Percentiles rank a stretch among this genome's conserved stretches.
These are phyloP conservation scores for Yarrowia hollandica DNA, from an alignment of 805 yeast species.

Conservation along the genomic window DNA sequence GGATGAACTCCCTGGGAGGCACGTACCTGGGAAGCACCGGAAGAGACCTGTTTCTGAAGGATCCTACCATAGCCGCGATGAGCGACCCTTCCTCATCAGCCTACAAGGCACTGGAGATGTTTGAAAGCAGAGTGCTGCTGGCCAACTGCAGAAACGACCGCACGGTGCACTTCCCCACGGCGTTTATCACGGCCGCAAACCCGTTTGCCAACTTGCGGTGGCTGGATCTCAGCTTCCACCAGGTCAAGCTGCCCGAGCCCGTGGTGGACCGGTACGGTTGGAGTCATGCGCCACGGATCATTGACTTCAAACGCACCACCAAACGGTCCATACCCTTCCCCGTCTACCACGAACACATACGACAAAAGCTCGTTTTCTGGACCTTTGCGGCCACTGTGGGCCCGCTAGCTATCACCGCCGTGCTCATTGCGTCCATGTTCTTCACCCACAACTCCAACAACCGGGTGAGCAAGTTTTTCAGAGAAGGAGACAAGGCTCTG, in stretches of 20 bases:
- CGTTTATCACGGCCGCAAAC: slow-evolving; percentile 68
- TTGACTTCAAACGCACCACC: slow-evolving; percentile 13
- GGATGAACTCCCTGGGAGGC: slow-evolving; percentile 56
- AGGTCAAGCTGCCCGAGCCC: slow-evolving; percentile 2
- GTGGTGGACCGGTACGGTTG: slow-evolving; percentile 21
- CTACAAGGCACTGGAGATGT: slow-evolving; percentile 55
- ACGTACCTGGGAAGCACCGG: slow-evolving; percentile 67
- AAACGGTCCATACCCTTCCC: background rate
- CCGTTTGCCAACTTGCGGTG: slow-evolving; percentile 66
- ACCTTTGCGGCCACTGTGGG: slow-evolving; percentile 9
- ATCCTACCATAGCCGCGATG: slow-evolving; percentile 52
- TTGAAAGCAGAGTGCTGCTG: slow-evolving; percentile 57
- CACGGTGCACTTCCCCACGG: slow-evolving; percentile 83
- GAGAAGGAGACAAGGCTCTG: slow-evolving; percentile 15
- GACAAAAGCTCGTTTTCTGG: slow-evolving; percentile 18
- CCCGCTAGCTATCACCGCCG: slow-evolving; percentile 12
- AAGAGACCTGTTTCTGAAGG: slow-evolving; percentile 64
- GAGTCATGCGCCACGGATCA: slow-evolving; percentile 12
- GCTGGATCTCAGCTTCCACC: slow-evolving; percentile 42
- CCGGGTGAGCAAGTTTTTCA: slow-evolving; percentile 8
- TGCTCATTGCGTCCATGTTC: slow-evolving; percentile 25
- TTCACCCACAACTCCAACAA: slow-evolving; percentile 5
- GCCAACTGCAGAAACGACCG: slow-evolving; percentile 83
- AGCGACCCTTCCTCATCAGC: slow-evolving; percentile 53
- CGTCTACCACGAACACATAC: slow-evolving; percentile 2